These are phyloP conservation scores for Penicillium aurantiogriseum DNA, from an alignment of 2,329 filamentous ascomycete species.

Conservation along the genomic window DNA sequence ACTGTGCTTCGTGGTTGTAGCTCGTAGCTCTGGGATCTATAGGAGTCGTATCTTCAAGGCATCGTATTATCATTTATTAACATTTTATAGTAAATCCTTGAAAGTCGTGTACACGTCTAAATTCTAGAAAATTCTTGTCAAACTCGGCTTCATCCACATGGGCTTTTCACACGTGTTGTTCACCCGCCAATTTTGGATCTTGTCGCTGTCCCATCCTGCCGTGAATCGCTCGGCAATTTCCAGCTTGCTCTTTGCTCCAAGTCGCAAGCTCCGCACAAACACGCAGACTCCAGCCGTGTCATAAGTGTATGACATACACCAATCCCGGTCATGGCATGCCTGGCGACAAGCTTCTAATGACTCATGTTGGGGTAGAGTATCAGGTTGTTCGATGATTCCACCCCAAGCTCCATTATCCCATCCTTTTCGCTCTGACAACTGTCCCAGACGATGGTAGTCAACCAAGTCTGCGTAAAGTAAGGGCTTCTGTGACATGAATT, in stretches of 20 bases:
- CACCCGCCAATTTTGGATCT: slow-evolving; percentile 23
- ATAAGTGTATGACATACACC: slow-evolving; percentile 31
- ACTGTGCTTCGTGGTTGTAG: too few relatives aligned
- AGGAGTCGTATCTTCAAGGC: background rate
- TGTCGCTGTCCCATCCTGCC: slow-evolving; percentile 31
- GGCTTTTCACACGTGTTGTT: slow-evolving; percentile 22
- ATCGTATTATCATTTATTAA: background rate
- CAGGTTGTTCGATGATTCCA: slow-evolving; percentile 27
- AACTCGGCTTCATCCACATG: slow-evolving; percentile 30
- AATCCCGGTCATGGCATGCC: slow-evolving; percentile 24
- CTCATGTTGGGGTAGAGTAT: slow-evolving; percentile 25
- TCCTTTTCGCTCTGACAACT: slow-evolving; percentile 22
- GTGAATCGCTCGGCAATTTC: slow-evolving; percentile 14
- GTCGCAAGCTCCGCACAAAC: slow-evolving; percentile 25
- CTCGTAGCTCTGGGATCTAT: background rate
- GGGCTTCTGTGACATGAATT: slow-evolving; percentile 13
- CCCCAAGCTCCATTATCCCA: slow-evolving; percentile 41
- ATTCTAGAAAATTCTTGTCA: slow-evolving; percentile 25
- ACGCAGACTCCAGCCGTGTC: slow-evolving; percentile 22
- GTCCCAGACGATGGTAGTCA: slow-evolving; percentile 28
- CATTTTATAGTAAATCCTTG: background rate
- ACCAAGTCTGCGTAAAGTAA: slow-evolving; percentile 32
- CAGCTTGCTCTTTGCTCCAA: slow-evolving; percentile 19
- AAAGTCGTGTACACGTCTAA: background rate
- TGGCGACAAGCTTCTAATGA: slow-evolving; percentile 31